These are phyloP conservation scores for Rhynchosporium graminicola DNA, from an alignment of 2,329 filamentous ascomycete species.

Conservation along the genomic window DNA sequence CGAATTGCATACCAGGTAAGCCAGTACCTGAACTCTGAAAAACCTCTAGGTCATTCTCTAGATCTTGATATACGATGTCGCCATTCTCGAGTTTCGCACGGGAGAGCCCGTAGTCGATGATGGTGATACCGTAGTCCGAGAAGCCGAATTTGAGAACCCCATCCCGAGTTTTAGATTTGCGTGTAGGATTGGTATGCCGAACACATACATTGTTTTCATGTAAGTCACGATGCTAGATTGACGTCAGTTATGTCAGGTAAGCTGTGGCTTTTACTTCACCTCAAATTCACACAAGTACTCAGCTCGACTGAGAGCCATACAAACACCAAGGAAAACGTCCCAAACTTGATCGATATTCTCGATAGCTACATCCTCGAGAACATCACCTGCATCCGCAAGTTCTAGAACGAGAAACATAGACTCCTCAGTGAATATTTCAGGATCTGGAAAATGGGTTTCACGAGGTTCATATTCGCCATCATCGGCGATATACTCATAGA, in stretches of 20 bases:
- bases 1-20: conserved; percentile 50
- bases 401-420: conserved; percentile 64
- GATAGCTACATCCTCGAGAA: conserved; percentile 60
- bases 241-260: background rate
- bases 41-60: conserved; percentile 60
- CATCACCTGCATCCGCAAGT: conserved; percentile 61
- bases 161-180: background rate
- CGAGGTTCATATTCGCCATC: conserved; percentile 38
- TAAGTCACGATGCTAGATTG: conserved; percentile 59
- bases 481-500: conserved; percentile 7
- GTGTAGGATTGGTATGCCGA: background rate
- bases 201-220: conserved; percentile 67
- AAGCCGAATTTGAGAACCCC: conserved; percentile 51
- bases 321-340: conserved; percentile 63
- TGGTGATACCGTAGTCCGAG: conserved; percentile 63
- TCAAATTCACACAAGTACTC: conserved; percentile 62
- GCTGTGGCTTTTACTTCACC: conserved; percentile 42
- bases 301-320: conserved; percentile 60
- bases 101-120: conserved; percentile 66
- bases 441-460: conserved; percentile 58
- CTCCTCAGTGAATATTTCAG: conserved; percentile 57
- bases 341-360: conserved; percentile 54
- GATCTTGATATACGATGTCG: conserved; percentile 54
- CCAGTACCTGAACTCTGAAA: conserved; percentile 55
- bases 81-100: conserved; percentile 51